Evolutionary conservation across 345 rosid species (phyloP).

Genomic region (Limnanthes douglasii): DNA sequence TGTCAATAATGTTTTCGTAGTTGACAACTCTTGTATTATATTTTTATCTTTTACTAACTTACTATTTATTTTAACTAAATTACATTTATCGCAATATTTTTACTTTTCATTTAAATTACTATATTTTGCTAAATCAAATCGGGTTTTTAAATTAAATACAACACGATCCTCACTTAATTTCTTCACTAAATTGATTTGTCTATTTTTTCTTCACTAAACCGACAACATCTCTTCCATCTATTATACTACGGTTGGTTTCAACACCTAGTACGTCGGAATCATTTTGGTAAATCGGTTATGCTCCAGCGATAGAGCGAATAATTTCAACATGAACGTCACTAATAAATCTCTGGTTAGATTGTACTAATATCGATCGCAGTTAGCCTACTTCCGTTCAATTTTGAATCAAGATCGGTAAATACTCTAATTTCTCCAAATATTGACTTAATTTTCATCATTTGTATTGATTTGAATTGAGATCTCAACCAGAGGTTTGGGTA

Average conservation of each 20-base stretch:
- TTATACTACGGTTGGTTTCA: conserved; percentile 10
- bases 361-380: conserved; percentile 23
- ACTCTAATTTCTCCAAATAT: conserved; percentile 11
- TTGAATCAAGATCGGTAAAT: conserved; percentile 20
- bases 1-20: too few relatives aligned
- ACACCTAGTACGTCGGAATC: conserved; percentile 24
- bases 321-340: conserved; percentile 14
- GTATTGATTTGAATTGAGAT: conserved; percentile 41
- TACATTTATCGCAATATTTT: too few relatives aligned
- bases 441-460: conserved; percentile 26
- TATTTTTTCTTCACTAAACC: too few relatives aligned
- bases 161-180: too few relatives aligned
- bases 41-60: too few relatives aligned
- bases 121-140: too few relatives aligned
- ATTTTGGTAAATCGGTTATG: conserved; percentile 22
- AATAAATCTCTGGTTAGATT: conserved; percentile 14
- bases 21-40: too few relatives aligned
- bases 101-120: too few relatives aligned
- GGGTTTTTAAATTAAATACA: too few relatives aligned
- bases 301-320: conserved; percentile 21
- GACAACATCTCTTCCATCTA: background rate
- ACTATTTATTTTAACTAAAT: too few relatives aligned
- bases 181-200: too few relatives aligned
- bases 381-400: conserved; percentile 18
- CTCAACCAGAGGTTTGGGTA: conserved; percentile 32